Base-by-base conservation (phyloP, 139 green algal species). In the Picochlorum costavermella region DNA sequence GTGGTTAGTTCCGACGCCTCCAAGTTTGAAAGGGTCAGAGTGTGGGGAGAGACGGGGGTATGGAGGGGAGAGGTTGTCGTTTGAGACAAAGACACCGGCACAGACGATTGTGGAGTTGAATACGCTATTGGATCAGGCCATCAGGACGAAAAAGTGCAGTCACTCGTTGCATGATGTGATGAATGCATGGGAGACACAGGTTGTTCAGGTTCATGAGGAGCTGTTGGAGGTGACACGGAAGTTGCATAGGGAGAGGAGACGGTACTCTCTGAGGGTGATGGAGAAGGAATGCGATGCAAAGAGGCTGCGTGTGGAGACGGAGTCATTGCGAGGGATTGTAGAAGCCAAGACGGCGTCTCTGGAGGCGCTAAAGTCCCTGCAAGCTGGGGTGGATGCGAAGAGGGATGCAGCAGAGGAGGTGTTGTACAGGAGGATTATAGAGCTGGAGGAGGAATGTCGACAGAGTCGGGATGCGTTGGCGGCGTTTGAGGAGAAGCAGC, bases 281-380 rank as follows among this genome's bases (percentile, higher is more conserved):
- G 25, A 64, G 23, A 64, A 64, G 25, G 23, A 64, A 50, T 64
- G 58, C 12, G 20, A 64, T 17, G 56, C 25, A 17, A 17, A 30
- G 12, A 17, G 20, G 58, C 17, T 51, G 58, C 17, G 4, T 6
- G 40, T 30, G 20, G 58, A 64, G 58, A 31, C 58, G 3, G 25
- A 29, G 14, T 29, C 58, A 6, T 59, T 44, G 20, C 10, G 46
- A 23, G 46, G 46, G 46, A 28, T 53, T 20, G 46, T 23, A 23
- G 46, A 53, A 23, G 46, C 46, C 17, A 53, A 53, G n/a, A 53
- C 46, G 12, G 46, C 46, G 16, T 53, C 46, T 28, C 12, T 53
- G 6, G 46, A 53, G 1, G 46, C 46, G 8, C 12, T 53, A 28
- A 20, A 53, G 46, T 20, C n/a, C 17, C 20, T 53, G 46, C 46